A percentile compares a stretch with the other conserved stretches of the same genome.
phyloP scores from a whole-genome alignment of 768 basidiomycete genomes.

The Pisolithus microcarpus region DNA sequence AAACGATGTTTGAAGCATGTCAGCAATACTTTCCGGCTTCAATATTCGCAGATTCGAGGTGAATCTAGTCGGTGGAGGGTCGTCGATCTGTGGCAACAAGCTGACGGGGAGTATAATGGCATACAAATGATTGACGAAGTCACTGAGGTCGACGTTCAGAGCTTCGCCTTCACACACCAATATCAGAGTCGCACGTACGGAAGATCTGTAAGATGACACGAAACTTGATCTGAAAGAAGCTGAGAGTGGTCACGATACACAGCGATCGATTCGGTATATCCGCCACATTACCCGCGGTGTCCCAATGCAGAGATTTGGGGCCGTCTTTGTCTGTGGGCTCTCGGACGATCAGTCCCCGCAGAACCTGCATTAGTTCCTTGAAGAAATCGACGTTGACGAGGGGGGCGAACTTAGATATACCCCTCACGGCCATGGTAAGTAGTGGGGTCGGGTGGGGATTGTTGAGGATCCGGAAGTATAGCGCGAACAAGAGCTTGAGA shows the following conservation, averaged over 20 bases:
- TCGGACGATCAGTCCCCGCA: slow-evolving; percentile 68
- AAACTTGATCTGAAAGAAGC: slow-evolving; percentile 89
- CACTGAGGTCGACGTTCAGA: slow-evolving; percentile 82
- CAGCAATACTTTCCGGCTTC: slow-evolving; percentile 37
- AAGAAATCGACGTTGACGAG: slow-evolving; percentile 99
- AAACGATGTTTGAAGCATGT: slow-evolving; percentile 81
- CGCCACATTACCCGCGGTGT: slow-evolving; percentile 27
- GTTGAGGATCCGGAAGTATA: slow-evolving; percentile 96
- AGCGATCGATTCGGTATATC: slow-evolving; percentile 56
- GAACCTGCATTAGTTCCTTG: slow-evolving; percentile 56
- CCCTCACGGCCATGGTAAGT: slow-evolving; percentile 72
- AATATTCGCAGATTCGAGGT: slow-evolving; percentile 18
- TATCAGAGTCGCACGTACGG: slow-evolving; percentile 3
- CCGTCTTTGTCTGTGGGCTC: slow-evolving; percentile 34
- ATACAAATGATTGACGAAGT: slow-evolving; percentile 84
- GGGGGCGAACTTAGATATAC: slow-evolving; percentile 90
- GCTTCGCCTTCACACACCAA: slow-evolving; percentile 67
- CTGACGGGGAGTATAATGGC: slow-evolving; percentile 56
- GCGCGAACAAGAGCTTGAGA: slow-evolving; percentile 90
- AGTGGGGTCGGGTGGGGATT: slow-evolving; percentile 42
- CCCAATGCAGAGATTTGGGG: slow-evolving; percentile 27
- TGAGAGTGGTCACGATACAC: slow-evolving; percentile 92
- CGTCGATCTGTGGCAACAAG: slow-evolving; percentile 53
- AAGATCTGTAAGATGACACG: slow-evolving; percentile 12
- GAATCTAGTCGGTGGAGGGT: slow-evolving; percentile 19